Evolutionary conservation across 2,329 filamentous ascomycete species (phyloP), one percentile per base, ranked within the genome.

Genomic region (Blumeriella jaapii): DNA sequence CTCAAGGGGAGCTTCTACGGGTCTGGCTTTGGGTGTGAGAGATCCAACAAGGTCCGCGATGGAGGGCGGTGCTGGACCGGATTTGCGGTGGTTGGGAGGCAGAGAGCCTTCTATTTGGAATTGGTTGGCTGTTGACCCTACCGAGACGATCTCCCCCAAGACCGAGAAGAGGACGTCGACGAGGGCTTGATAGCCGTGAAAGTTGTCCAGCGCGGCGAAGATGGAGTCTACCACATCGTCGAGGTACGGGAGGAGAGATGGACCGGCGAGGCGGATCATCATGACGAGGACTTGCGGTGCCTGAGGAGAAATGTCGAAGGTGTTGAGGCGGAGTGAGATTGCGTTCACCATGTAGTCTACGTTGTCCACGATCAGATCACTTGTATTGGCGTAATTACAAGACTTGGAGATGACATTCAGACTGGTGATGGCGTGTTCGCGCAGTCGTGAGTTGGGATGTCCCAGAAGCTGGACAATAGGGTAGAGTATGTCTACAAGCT

Each of bases 281-380:
- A 98, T 95, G 5, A 81, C 70, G 31, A 98, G 61, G 2, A 96
- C 91, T 47, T 89, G 82, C 2, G 87, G 86, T 3, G 85, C 86
- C 44, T 93, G 82, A 1, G 89, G 87, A 0, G 86, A 89, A 34
- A 96, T 79, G 45, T 95, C 86, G 45, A 95, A 84, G 0, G 83
- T 84, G 50, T 94, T 95, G 6, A 98, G 69, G 42, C 86, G 82
- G 41, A 96, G 61, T 0, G 83, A 84, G 11, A 98, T 75, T 0
- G 91, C 84, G 53, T 96, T 96, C 41, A 96, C 79, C 60, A 98
- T 82, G 56, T 98, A 98, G 58, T 98, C 91, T 11, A 85, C 87
- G 42, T 98, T 98, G 34, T 82, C 76, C 17, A 96, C 72, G 24
- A 98, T 78, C 45, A 98, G 64, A 11, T 82, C 75, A 16, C 80